These are phyloP conservation scores for Castanea mollissima DNA, from an alignment of 306 rosid genomes.

Conservation along the genomic window DNA sequence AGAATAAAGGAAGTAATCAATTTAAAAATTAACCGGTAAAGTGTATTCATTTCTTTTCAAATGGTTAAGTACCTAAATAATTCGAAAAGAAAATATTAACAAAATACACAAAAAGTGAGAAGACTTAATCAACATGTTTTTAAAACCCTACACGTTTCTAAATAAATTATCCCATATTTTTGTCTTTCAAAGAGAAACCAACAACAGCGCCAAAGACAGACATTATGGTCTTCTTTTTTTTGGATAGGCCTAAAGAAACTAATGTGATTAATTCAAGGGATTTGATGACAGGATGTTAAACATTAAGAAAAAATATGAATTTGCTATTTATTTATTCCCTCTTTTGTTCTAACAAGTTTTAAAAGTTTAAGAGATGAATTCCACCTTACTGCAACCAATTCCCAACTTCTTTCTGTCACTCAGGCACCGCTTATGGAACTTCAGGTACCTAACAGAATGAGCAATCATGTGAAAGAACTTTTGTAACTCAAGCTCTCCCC, in stretches of 20 bases:
- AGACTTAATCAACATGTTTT: background rate
- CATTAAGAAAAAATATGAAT: background rate
- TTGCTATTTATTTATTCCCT: background rate
- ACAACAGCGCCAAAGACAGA: background rate
- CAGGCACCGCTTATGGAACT: constrained; percentile 76
- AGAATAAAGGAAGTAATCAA: background rate
- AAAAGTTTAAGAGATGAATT: constrained; percentile 24
- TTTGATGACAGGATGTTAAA: background rate
- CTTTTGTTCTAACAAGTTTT: constrained; percentile 10
- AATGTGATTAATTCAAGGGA: background rate
- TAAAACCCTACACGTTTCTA: too few species aligned
- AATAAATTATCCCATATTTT: background rate
- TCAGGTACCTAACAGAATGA: constrained; percentile 69
- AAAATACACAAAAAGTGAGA: background rate
- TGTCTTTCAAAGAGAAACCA: background rate
- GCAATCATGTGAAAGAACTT: constrained; percentile 28
- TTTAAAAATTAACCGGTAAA: background rate
- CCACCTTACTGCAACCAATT: constrained; percentile 98
- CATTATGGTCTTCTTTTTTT: too few species aligned
- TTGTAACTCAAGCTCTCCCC: constrained; percentile 16
- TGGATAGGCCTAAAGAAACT: background rate
- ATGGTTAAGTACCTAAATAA: background rate
- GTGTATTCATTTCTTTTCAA: too few species aligned
- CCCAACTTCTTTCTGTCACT: constrained; percentile 92
- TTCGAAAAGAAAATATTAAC: background rate